Conservation (phyloP, 1,284 basidiomycete species). For the Mycena sp. region DNA sequence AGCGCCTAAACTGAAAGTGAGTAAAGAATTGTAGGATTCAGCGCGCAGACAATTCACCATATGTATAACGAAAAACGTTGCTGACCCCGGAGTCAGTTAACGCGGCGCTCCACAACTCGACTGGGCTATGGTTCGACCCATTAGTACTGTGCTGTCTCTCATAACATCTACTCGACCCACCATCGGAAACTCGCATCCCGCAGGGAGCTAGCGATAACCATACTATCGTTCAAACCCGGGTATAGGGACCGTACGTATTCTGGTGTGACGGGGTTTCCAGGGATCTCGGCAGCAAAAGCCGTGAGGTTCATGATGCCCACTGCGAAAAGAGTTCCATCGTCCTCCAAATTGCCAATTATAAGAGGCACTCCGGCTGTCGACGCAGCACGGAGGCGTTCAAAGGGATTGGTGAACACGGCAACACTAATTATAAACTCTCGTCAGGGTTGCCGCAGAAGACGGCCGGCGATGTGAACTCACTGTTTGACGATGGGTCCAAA, state of each 20-base stretch:
- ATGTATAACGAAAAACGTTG: slow-evolving; percentile 7
- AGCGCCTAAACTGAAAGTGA: background rate
- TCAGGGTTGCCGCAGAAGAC: background rate
- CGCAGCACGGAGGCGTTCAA: background rate
- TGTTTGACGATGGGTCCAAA: slow-evolving; percentile 19
- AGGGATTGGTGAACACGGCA: background rate
- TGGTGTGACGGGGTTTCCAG: background rate
- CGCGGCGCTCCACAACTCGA: background rate
- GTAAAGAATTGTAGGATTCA: background rate
- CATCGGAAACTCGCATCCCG: background rate
- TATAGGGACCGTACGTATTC: background rate
- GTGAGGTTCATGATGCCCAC: background rate
- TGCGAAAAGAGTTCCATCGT: slow-evolving; percentile 3
- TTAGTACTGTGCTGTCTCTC: background rate
- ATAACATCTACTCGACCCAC: background rate
- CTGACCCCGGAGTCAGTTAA: background rate
- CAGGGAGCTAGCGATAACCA: background rate
- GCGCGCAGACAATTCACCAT: background rate
- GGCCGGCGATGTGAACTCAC: slow-evolving; percentile 4
- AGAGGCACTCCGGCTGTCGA: background rate
- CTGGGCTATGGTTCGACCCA: background rate
- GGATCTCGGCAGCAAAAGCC: slow-evolving; percentile 7
- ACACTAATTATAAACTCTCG: background rate
- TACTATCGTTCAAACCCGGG: slow-evolving; percentile 1
- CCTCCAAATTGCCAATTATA: background rate